These are phyloP conservation scores for Priceomyces medius DNA, from an alignment of 805 yeast genomes.

Conservation along the genomic window DNA sequence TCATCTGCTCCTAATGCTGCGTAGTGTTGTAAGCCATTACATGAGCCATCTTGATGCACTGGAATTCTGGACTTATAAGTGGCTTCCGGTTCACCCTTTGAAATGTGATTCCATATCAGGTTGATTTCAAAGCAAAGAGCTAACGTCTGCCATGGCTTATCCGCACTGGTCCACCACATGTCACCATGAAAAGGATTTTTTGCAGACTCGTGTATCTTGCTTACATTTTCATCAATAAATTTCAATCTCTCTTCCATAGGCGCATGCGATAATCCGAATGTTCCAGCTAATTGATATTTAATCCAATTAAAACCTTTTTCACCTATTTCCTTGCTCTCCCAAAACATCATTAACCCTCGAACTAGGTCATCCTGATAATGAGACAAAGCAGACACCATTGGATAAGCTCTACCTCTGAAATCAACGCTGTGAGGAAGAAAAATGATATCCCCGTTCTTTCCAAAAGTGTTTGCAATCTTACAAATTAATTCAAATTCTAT, in stretches of 20 bases:
- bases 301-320: constrained; percentile 37
- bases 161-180: constrained; percentile 38
- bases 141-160: constrained; percentile 41
- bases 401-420: constrained; percentile 38
- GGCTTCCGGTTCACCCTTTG: constrained; percentile 18
- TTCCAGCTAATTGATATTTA: constrained; percentile 37
- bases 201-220: constrained; percentile 26
- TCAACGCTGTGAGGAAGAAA: constrained; percentile 40
- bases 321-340: constrained; percentile 38
- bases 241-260: constrained; percentile 21
- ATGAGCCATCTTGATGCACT: constrained; percentile 45
- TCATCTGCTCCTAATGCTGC: constrained; percentile 41
- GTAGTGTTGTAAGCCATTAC: constrained; percentile 48
- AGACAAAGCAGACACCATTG: constrained; percentile 33
- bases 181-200: constrained; percentile 22
- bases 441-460: constrained; percentile 32
- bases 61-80: constrained; percentile 31
- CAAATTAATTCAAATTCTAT: constrained; percentile 18
- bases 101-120: constrained; percentile 14
- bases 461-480: constrained; percentile 25
- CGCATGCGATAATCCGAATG: constrained; percentile 30
- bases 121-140: constrained; percentile 34
- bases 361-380: constrained; percentile 37
- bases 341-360: constrained; percentile 36
- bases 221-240: constrained; percentile 25